Conservation (phyloP, 2,329 filamentous ascomycete genomes). For the Sporothrix inflata region DNA sequence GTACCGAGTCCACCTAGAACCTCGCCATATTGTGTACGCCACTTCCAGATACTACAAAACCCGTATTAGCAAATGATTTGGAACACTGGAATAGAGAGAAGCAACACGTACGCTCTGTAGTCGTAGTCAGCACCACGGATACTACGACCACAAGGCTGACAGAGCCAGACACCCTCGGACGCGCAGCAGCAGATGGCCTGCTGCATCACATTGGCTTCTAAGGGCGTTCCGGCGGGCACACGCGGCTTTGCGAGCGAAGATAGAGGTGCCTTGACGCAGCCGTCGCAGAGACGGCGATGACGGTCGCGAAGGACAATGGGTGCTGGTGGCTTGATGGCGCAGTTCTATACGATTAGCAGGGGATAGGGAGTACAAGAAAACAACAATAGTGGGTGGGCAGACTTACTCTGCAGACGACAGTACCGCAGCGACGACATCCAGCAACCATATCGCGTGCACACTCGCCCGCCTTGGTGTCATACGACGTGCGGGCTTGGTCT, state of each 20-base stretch:
- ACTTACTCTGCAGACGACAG: slow-evolving; percentile 76
- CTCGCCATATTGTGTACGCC: slow-evolving; percentile 83
- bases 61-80: slow-evolving; percentile 18
- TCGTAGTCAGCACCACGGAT: slow-evolving; percentile 64
- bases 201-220: slow-evolving; percentile 61
- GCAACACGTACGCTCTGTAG: slow-evolving; percentile 57
- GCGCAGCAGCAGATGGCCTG: slow-evolving; percentile 58
- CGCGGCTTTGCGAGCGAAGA: slow-evolving; percentile 53
- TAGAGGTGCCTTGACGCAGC: slow-evolving; percentile 74
- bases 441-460: slow-evolving; percentile 89
- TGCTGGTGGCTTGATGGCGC: slow-evolving; percentile 80
- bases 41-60: slow-evolving; percentile 72
- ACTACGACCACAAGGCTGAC: slow-evolving; percentile 76
- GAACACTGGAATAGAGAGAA: slow-evolving; percentile 17
- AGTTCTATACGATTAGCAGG: slow-evolving; percentile 67
- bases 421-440: slow-evolving; percentile 77
- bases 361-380: not conserved
- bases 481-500: slow-evolving; percentile 49
- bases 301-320: slow-evolving; percentile 68
- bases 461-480: slow-evolving; percentile 69
- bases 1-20: slow-evolving; percentile 80
- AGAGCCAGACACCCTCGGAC: slow-evolving; percentile 74
- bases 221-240: slow-evolving; percentile 49
- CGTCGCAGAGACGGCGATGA: slow-evolving; percentile 77
- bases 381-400: not conserved